Base-by-base conservation (phyloP, 305 asterid genomes). In the Rubia peregrina region DNA sequence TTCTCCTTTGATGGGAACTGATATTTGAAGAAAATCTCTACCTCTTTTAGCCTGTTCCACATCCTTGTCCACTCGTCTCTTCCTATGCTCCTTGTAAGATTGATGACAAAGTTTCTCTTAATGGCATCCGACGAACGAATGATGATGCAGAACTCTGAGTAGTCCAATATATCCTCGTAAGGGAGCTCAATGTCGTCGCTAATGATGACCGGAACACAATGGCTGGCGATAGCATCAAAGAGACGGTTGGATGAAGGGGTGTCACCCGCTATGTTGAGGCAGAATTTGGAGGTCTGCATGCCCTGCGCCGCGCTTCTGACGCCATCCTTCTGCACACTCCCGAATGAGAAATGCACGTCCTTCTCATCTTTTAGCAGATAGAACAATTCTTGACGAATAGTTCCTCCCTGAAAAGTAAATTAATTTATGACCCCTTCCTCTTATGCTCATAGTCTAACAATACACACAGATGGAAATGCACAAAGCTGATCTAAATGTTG, bases 241-340 rank as follows among this genome's bases (percentile, higher is more conserved):
- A 91, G 96, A 38, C 96, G 92, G 83, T 88, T 89, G 4, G 97
- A 91, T 7, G 97, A 89, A 16, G 97, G 97, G 16, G 97, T 91
- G 72, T 91, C 97, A 2, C 97, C 95, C 0, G 97, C 97, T 10
- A 88, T 85, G 81, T 88, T 86, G 73, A 90, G 95, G 84, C 95
- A 90, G 85, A 91, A 91, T 60, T 88, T 89, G 16, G 97, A 89
- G 11, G 72, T 92, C 98, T 81, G 90, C 98, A 91, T 88, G 16
- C 98, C 98, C 22, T 67, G 44, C 1, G 91, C 74, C 12, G 96
- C 95, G 71, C 79, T 83, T 57, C 74, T 83, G 36, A 88, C 79
- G 0, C 97, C 95, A 5, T 81, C 88, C n/a, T 87, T 92, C 57
- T 86, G 97, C 75, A 84, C 84, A 9, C 86, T 88, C 43, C 98